These are phyloP conservation scores for Candida golubevii DNA, from an alignment of 805 yeast species.

Conservation along the genomic window DNA sequence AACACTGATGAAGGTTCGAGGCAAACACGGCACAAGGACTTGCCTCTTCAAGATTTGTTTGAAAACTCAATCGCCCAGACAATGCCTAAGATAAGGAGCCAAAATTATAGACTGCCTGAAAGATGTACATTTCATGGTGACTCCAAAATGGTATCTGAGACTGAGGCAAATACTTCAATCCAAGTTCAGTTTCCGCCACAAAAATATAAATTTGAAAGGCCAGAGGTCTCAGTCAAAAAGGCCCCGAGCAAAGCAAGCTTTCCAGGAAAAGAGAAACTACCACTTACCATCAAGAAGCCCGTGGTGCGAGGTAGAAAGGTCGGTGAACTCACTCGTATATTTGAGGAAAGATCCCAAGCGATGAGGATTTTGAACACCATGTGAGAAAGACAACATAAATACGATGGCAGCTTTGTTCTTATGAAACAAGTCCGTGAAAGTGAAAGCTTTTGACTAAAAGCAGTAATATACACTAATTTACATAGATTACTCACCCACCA, in stretches of 20 bases:
- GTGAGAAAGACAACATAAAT: neutral
- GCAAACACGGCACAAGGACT: neutral
- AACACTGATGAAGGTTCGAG: no score
- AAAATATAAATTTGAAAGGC: slow-evolving; percentile 26
- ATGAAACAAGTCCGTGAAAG: no score
- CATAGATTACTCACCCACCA: slow-evolving; percentile 37
- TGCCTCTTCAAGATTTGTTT: neutral
- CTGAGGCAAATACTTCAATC: slow-evolving; percentile 5
- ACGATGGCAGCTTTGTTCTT: no score
- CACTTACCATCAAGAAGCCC: slow-evolving; percentile 23
- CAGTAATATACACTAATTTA: slow-evolving; percentile 17
- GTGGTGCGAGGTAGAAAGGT: slow-evolving; percentile 56
- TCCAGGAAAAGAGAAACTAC: neutral
- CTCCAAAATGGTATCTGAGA: neutral
- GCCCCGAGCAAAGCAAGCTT: no score
- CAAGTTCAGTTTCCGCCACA: slow-evolving; percentile 36
- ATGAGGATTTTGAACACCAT: slow-evolving; percentile 26
- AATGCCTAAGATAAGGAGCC: no score
- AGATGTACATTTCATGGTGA: no score
- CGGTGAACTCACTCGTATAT: slow-evolving; percentile 56
- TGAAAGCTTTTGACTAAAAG: neutral
- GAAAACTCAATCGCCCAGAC: neutral
- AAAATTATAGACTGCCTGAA: no score
- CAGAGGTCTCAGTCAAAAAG: neutral
- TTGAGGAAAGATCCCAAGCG: slow-evolving; percentile 53